Evolutionary conservation across 257 asterid species (phyloP).

Genomic region (Hygrophila difformis): DNA sequence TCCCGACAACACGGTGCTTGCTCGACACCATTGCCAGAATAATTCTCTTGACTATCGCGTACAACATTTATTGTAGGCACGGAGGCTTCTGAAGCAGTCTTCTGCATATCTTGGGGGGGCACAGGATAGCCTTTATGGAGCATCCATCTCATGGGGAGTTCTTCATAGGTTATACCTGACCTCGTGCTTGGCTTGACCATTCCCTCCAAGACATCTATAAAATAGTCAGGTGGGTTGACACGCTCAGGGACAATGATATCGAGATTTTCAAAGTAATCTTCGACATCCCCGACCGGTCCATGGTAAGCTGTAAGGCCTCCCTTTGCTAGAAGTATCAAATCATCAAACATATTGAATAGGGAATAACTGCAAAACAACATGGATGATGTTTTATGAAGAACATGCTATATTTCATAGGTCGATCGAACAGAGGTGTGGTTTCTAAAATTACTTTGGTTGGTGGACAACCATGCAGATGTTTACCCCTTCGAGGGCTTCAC

Average conservation of each 20-base stretch:
- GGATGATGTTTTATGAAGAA: too few relatives aligned
- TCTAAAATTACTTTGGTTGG: conserved; percentile 67
- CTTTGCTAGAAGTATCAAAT: conserved; percentile 85
- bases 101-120: conserved; percentile 67
- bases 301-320: conserved; percentile 86
- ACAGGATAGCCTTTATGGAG: conserved; percentile 68
- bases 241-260: conserved; percentile 74
- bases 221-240: conserved; percentile 88
- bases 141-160: conserved; percentile 90
- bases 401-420: too few relatives aligned
- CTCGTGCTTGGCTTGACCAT: conserved; percentile 54
- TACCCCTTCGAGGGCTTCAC: conserved; percentile 91
- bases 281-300: conserved; percentile 77
- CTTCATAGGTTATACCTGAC: conserved; percentile 44
- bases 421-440: too few relatives aligned
- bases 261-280: conserved; percentile 63
- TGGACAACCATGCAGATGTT: conserved; percentile 94
- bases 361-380: conserved; percentile 61
- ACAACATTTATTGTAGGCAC: conserved; percentile 21
- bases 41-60: conserved; percentile 27
- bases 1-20: conserved; percentile 57
- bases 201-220: conserved; percentile 84
- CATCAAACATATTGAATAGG: conserved; percentile 84
- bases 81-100: conserved; percentile 20
- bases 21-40: conserved; percentile 25